These are phyloP conservation scores for Scenedesmus sp. DNA, from an alignment of 163 green algal genomes.

Conservation along the genomic window DNA sequence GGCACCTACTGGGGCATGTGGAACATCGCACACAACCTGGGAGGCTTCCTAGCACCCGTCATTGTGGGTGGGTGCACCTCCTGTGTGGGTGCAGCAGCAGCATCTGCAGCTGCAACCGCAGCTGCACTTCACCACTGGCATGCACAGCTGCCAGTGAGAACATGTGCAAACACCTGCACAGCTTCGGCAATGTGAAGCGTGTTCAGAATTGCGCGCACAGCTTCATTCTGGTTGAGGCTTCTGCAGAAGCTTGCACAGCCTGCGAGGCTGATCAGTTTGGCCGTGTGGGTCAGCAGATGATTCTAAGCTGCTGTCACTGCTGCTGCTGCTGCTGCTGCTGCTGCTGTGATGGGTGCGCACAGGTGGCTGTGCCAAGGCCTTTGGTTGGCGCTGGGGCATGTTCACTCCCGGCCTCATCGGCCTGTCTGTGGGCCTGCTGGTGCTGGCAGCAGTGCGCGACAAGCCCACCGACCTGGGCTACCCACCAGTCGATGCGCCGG, in stretches of 20 bases:
- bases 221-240: too few relatives aligned
- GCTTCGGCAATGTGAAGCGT: too few relatives aligned
- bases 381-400: conserved; percentile 89
- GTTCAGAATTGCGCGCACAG: too few relatives aligned
- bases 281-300: too few relatives aligned
- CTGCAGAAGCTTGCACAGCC: background rate
- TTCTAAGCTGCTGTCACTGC: background rate
- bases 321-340: conserved; percentile 1
- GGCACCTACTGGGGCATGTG: conserved; percentile 94
- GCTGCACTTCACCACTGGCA: background rate
- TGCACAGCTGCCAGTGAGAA: background rate
- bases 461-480: conserved; percentile 41
- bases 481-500: conserved; percentile 28
- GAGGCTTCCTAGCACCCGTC: conserved; percentile 71
- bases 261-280: background rate
- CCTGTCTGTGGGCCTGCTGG: conserved; percentile 71
- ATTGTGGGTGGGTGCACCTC: conserved; percentile 61
- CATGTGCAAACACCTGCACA: background rate
- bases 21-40: conserved; percentile 88
- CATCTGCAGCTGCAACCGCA: background rate
- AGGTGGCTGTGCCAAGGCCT: conserved; percentile 61
- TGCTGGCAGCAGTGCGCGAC: conserved; percentile 57
- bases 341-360: background rate
- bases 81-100: background rate
- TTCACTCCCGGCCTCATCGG: conserved; percentile 90